Evolutionary conservation across 2,329 filamentous ascomycete genomes (phyloP), one percentile per base, ranked within the genome.

Genomic region (Botrytis byssoidea): DNA sequence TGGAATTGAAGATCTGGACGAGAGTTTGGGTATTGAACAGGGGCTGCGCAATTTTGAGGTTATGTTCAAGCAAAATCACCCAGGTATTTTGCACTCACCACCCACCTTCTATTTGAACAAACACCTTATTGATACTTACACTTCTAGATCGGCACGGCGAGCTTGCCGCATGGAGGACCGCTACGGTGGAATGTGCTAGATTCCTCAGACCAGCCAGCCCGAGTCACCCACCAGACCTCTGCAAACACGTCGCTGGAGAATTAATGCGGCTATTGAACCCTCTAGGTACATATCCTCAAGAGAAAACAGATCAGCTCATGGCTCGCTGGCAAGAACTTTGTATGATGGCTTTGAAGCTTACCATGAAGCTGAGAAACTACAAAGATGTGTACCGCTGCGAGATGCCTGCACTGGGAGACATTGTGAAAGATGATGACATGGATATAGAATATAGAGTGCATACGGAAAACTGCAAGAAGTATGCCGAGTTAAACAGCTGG

Each of bases 331-430:
- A 25, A 22, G 10, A 40, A 51, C 29, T 72, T 29, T 72, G 35
- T 29, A 40, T 9, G 10, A 29, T 5, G 1, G 60, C 70, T 3
- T 48, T 22, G 14, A 22, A 40, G 10, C 22, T 72, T 16, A 66
- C 40, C 42, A 42, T 72, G 35, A 37, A 37, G 35, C 37, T 72
- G 10, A 32, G 70, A 20, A 22, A 4, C 12, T 40, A 14, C 42
- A 67, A 67, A 16, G 70, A 72, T 18, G 60, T 48, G 7, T 72
- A 67, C 32, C 18, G 32, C 20, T 72, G 48, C 40, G 70, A 72
- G 20, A 40, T 72, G 29, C 70, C 70, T 1, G 6, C 1, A n/a
- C 1, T 2, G 4, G 48, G 61, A n/a, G 32, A 59, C 18, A 9
- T 37, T 1, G 2, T 72, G 37, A 29, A 46, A 5, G 14, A 18